These are phyloP conservation scores for Alternaria triticimaculans DNA, from an alignment of 2,329 filamentous ascomycete genomes.

Conservation along the genomic window DNA sequence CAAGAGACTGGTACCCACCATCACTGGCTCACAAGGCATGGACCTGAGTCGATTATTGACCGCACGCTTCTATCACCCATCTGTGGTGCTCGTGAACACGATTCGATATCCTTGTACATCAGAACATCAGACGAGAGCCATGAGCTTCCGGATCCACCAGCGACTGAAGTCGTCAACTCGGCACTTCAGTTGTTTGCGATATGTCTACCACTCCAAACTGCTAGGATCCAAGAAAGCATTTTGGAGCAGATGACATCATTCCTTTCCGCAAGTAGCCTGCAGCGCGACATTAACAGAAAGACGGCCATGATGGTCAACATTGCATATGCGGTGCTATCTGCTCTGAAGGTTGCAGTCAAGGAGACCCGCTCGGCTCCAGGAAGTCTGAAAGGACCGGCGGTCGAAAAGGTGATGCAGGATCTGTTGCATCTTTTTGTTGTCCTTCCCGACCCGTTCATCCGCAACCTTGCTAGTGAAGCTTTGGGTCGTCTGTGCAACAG, in stretches of 20 bases:
- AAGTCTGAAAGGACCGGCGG: conserved; percentile 74
- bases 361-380: conserved; percentile 78
- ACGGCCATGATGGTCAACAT: conserved; percentile 92
- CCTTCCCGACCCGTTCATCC: conserved; percentile 83
- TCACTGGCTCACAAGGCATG: conserved; percentile 62
- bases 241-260: conserved; percentile 93
- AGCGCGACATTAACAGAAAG: conserved; percentile 85
- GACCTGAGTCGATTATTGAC: conserved; percentile 71
- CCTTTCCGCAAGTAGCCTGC: conserved; percentile 77
- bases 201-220: conserved; percentile 83
- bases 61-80: conserved; percentile 66
- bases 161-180: conserved; percentile 92
- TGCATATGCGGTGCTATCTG: conserved; percentile 78
- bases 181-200: conserved; percentile 93
- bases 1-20: conserved; percentile 50
- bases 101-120: conserved; percentile 81
- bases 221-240: conserved; percentile 94
- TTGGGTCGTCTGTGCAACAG: conserved; percentile 83
- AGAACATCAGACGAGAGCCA: conserved; percentile 57
- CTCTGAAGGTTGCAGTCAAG: conserved; percentile 82
- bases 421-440: conserved; percentile 82
- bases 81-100: conserved; percentile 85
- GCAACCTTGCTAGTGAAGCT: conserved; percentile 83
- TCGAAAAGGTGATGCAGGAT: conserved; percentile 73
- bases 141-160: conserved; percentile 74